Evolutionary conservation across 2,329 filamentous ascomycete species (phyloP), one percentile per base, ranked within the genome.

Genomic region (Pezicula rhizophila): DNA sequence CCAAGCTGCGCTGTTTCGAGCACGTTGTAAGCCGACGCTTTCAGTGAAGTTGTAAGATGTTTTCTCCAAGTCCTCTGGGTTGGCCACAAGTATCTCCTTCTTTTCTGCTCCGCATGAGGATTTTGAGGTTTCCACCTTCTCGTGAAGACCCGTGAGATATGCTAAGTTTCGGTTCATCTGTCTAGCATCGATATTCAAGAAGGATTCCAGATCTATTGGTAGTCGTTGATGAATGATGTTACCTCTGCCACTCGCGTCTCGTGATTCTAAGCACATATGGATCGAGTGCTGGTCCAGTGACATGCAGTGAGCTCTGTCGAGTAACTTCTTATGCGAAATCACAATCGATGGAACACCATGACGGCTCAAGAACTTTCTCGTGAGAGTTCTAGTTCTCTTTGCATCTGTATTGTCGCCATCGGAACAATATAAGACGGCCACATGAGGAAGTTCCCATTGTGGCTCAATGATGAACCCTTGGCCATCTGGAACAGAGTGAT

Each of bases 131-230:
- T 54, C 46, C 8, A 54, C 41, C 39, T 56, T 52, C 18, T 63
- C 62, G 23, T 64, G 53, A 23, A 65, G 58, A 18, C 61, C 59
- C 42, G 74, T 75, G 35, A 78, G 60, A 48, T 70, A 72, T n/a
- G 74, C 72, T 18, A 78, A 59, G 53, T 77, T 76, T 50, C 74
- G 68, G 57, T 77, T 78, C 68, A 78, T 72, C 60, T 78, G 75
- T 43, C 74, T 67, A 25, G 72, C 69, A 55, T 77, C 74, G 50
- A 77, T 71, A 50, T 73, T 73, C 48, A 73, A 63, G 54, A 77
- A 78, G 10, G 72, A 74, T 2, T 60, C 59, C 15, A 76, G 60
- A 53, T 77, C 74, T 46, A 77, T 72, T 6, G 75, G 74, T 14
- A 76, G 59, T 35, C 72, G 66, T 47, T 68, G 65, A 46, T 71